phyloP scores from a whole-genome alignment of 208 protist species.

The Strigomonas oncopelti region DNA sequence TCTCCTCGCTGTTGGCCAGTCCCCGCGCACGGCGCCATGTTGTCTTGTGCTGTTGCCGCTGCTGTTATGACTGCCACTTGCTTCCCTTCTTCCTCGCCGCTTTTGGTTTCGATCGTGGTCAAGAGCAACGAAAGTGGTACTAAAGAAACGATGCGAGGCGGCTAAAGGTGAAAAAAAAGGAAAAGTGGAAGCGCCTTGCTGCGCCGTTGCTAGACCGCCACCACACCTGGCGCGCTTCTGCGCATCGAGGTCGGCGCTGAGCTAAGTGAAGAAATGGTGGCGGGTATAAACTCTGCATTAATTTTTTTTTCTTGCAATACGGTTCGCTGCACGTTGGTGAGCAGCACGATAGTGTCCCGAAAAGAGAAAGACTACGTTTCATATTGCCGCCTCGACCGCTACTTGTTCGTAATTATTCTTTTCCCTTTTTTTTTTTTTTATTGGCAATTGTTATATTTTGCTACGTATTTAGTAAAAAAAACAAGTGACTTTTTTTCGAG shows the following conservation, averaged over 20 bases:
- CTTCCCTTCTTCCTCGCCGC: too few species aligned
- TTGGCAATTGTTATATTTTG: background rate
- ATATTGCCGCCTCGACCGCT: background rate
- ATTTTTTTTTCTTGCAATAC: background rate
- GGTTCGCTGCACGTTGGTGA: background rate
- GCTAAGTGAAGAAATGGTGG: too few species aligned
- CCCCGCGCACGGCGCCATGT: background rate
- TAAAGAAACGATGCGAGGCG: too few species aligned
- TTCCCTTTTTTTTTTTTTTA: background rate
- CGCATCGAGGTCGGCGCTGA: too few species aligned
- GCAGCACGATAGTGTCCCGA: background rate
- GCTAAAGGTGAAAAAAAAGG: too few species aligned
- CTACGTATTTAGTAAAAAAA: background rate
- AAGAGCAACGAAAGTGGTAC: too few species aligned
- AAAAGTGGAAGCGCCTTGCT: too few species aligned
- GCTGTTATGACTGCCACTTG: too few species aligned
- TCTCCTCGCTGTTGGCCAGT: background rate
- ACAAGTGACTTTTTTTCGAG: background rate
- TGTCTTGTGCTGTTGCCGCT: background rate
- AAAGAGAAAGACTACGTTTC: background rate
- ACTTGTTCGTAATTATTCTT: conserved; percentile 1
- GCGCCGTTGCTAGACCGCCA: too few species aligned
- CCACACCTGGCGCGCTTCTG: too few species aligned
- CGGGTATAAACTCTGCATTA: too few species aligned
- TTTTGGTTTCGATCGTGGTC: background rate